These are phyloP conservation scores for Fusarium tricinctum DNA, from an alignment of 2,329 filamentous ascomycete genomes.

Conservation along the genomic window DNA sequence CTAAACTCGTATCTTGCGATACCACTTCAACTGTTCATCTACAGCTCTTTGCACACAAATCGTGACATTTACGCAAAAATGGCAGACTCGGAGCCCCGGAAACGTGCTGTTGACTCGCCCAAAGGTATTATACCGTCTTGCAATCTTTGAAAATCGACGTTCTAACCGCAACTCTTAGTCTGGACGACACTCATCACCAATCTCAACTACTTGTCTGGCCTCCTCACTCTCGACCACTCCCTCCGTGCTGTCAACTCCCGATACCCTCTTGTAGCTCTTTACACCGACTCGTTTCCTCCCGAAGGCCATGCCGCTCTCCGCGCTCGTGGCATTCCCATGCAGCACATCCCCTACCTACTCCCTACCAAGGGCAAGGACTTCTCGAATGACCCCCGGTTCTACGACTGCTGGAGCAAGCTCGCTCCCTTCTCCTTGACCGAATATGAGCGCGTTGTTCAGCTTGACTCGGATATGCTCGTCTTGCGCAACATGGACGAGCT, in stretches of 20 bases:
- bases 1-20: slow-evolving; percentile 14
- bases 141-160: background rate
- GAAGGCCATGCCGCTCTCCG: slow-evolving; percentile 78
- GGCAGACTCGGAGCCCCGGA: slow-evolving; percentile 37
- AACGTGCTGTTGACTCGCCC: slow-evolving; percentile 57
- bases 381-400: slow-evolving; percentile 84
- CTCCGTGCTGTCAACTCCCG: slow-evolving; percentile 74
- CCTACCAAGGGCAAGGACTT: slow-evolving; percentile 77
- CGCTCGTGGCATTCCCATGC: slow-evolving; percentile 76
- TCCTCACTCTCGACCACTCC: slow-evolving; percentile 84
- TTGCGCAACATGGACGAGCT: slow-evolving; percentile 90
- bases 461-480: slow-evolving; percentile 91
- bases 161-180: slow-evolving; percentile 64
- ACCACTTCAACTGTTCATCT: slow-evolving; percentile 4
- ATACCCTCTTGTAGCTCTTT: slow-evolving; percentile 86
- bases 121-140: slow-evolving; percentile 50
- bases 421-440: slow-evolving; percentile 81
- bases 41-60: background rate
- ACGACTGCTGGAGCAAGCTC: slow-evolving; percentile 92
- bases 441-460: slow-evolving; percentile 83
- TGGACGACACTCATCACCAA: slow-evolving; percentile 93
- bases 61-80: slow-evolving; percentile 32
- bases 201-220: slow-evolving; percentile 82
- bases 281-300: slow-evolving; percentile 81
- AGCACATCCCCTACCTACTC: slow-evolving; percentile 79